Evolutionary conservation across 805 yeast species (phyloP), one percentile per base, ranked within the genome.

Genomic region (Wickerhamiella nectarea): DNA sequence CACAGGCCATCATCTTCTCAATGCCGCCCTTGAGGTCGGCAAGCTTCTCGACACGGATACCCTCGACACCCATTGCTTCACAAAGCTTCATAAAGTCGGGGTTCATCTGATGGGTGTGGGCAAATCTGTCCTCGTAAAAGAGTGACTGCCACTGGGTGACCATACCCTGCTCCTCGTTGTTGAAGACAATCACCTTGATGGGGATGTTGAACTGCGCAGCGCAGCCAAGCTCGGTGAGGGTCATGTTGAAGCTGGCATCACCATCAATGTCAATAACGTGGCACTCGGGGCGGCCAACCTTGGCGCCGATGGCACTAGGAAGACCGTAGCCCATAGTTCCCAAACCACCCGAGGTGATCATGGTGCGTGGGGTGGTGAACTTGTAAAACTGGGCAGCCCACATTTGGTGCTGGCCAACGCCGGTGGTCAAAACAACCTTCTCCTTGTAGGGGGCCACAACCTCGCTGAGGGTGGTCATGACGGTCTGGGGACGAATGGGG

Each of bases 331-430:
- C 98, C 98, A 89, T 89, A 46, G 98, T 89, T 56, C 98, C 98
- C 57, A 89, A 74, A 56, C 98, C 98, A 67, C 98, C 98, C 41
- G 95, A 85, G n/a, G 97, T 86, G 62, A 89, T 81, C 69, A 91
- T 80, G 41, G 93, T 72, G 64, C 97, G 77, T 56, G 98, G 98
- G 50, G 74, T 67, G 49, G 78, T 80, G 95, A 96, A 89, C 42
- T 86, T 76, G 76, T 82, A 87, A 65, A 86, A 87, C 69, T 91
- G 98, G 22, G 97, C 97, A 31, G 97, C 93, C 98, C 98, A 89
- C 98, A 89, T 89, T 70, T 89, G 98, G 72, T 89, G 98, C 71
- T 91, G 98, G 48, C 98, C 98, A 43, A 91, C 97, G 72, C 98
- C 98, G 29, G 98, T 91, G 43, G 97, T 81, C 55, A 89, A 80